phyloP scores from a whole-genome alignment of 768 basidiomycete species.

The Lentinula raphanica region DNA sequence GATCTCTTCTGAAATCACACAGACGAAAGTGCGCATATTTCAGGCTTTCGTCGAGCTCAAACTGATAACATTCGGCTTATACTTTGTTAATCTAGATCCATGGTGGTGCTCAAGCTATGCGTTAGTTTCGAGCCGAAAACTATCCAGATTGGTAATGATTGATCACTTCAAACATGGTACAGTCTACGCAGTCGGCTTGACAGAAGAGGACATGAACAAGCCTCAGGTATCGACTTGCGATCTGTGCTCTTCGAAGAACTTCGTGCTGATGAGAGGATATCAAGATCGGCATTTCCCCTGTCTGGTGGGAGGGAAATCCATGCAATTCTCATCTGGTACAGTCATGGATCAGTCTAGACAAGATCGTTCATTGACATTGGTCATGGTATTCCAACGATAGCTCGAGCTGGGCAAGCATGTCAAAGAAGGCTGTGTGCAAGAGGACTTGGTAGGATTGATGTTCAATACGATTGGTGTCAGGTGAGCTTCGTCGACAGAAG shows the following conservation, averaged over 20 bases:
- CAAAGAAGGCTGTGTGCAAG: constrained; percentile 78
- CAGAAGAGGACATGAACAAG: constrained; percentile 78
- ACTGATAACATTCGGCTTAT: not conserved
- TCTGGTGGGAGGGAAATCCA: constrained; percentile 94
- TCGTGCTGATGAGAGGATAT: not conserved
- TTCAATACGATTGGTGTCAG: constrained; percentile 86
- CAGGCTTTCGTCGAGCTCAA: not conserved
- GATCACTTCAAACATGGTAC: not conserved
- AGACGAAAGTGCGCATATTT: constrained; percentile 57
- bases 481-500: constrained; percentile 28
- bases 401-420: constrained; percentile 75
- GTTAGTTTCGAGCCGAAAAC: constrained; percentile 35
- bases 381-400: too few species aligned
- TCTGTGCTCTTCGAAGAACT: not conserved
- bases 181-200: constrained; percentile 79
- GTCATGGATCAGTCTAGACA: not conserved
- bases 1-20: constrained; percentile 67
- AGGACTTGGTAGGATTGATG: constrained; percentile 74
- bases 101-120: constrained; percentile 83
- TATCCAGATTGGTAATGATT: not conserved
- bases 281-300: constrained; percentile 83
- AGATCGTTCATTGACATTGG: constrained; percentile 4
- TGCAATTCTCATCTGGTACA: constrained; percentile 77
- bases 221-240: constrained; percentile 51
- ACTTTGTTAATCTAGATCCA: constrained; percentile 34